Conservation (phyloP, 768 basidiomycete genomes). For the Cytidiella melzeri region DNA sequence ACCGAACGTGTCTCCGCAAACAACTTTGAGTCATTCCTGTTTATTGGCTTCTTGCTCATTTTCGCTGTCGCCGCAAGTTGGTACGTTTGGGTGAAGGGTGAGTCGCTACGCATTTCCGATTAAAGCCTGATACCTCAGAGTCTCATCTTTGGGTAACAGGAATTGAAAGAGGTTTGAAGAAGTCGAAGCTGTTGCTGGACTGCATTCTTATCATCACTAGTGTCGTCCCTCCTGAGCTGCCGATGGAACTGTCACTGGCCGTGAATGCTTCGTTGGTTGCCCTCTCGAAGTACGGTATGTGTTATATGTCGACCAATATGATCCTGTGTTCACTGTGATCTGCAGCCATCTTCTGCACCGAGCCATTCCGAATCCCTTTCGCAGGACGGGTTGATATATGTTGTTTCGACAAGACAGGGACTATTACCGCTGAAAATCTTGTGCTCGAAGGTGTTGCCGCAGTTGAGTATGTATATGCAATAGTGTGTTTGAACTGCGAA, state of each 20-base stretch:
- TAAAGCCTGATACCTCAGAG: not conserved
- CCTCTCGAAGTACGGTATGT: conserved; percentile 83
- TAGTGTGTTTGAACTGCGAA: not conserved
- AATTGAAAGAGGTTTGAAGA: conserved; percentile 87
- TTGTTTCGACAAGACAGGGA: conserved; percentile 99
- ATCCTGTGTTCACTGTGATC: not conserved
- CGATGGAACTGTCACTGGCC: conserved; percentile 95
- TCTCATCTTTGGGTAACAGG: too few species aligned
- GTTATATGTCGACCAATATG: not conserved
- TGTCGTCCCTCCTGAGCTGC: conserved; percentile 95
- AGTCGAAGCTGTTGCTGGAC: conserved; percentile 90
- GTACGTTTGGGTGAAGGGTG: conserved; percentile 97
- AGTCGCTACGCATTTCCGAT: conserved; percentile 15
- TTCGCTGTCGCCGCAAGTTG: conserved; percentile 97
- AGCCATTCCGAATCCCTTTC: conserved; percentile 95
- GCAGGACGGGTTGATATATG: conserved; percentile 97
- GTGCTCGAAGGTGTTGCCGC: conserved; percentile 93
- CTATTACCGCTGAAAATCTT: conserved; percentile 93
- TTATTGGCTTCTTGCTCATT: conserved; percentile 95
- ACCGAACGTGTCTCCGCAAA: conserved; percentile 96
- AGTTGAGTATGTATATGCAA: conserved; percentile 74
- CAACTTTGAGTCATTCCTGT: conserved; percentile 91
- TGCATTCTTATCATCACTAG: conserved; percentile 96
- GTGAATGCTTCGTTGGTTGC: conserved; percentile 95
- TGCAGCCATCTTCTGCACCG: conserved; percentile 96